A percentile compares a stretch with the other conserved stretches of the same genome.
phyloP scores from a whole-genome alignment of 2,329 filamentous ascomycete genomes.

The Calonectria hongkongensis region DNA sequence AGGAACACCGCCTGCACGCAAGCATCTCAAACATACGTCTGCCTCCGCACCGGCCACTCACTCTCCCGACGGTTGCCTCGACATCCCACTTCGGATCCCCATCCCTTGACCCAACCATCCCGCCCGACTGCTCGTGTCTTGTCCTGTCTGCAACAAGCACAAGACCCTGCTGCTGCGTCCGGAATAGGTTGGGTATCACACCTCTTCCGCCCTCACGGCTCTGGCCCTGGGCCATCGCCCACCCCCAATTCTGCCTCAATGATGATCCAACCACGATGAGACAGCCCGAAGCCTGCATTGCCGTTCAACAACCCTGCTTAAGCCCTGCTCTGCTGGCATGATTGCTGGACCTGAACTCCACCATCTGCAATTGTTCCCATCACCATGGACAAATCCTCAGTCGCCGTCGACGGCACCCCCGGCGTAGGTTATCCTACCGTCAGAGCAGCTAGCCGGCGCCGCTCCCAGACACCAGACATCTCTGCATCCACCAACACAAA shows the following conservation, averaged over 20 bases:
- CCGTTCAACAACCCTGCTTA: slow-evolving; percentile 55
- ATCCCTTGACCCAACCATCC: slow-evolving; percentile 49
- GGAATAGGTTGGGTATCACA: slow-evolving; percentile 56
- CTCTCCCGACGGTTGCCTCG: slow-evolving; percentile 38
- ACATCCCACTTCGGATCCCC: slow-evolving; percentile 37
- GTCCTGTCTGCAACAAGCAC: slow-evolving; percentile 49
- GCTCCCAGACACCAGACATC: slow-evolving; percentile 51
- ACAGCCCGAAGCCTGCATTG: slow-evolving; percentile 53
- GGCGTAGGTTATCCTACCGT: slow-evolving; percentile 47
- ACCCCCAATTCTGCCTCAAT: slow-evolving; percentile 53
- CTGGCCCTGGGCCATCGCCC: slow-evolving; percentile 47
- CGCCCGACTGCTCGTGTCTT: slow-evolving; percentile 50
- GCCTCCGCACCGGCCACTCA: slow-evolving; percentile 30
- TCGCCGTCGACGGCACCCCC: slow-evolving; percentile 53
- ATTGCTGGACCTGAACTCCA: slow-evolving; percentile 56
- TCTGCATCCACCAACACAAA: slow-evolving; percentile 52
- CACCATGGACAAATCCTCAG: slow-evolving; percentile 61
- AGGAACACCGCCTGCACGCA: slow-evolving; percentile 29
- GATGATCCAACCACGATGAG: slow-evolving; percentile 62
- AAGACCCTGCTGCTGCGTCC: slow-evolving; percentile 49
- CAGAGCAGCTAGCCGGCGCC: slow-evolving; percentile 46
- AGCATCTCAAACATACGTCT: slow-evolving; percentile 35
- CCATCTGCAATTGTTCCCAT: slow-evolving; percentile 50
- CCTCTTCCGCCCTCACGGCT: slow-evolving; percentile 46
- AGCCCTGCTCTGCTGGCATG: slow-evolving; percentile 59